Percentiles rank a stretch among this genome's conserved stretches.
Evolutionary conservation across 257 asterid genomes (phyloP).

Genomic region (Salvia rosmarinus): DNA sequence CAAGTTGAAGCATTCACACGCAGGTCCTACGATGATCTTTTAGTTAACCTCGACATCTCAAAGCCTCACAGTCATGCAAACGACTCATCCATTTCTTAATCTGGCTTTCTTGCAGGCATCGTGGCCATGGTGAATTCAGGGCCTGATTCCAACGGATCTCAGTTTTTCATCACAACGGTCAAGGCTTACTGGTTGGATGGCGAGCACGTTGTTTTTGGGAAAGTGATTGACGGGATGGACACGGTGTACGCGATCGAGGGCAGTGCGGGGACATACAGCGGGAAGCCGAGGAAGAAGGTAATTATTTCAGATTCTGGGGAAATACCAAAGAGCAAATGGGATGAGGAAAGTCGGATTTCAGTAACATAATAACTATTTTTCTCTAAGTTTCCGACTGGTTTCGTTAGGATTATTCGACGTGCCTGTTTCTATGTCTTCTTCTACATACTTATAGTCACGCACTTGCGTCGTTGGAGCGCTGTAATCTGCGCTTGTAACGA

Average conservation of each 20-base stretch:
- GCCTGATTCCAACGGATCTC: conserved; percentile 93
- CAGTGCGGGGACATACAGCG: conserved; percentile 95
- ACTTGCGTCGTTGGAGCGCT: conserved; percentile 17
- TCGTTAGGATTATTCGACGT: not conserved
- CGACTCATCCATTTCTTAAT: conserved; percentile 7
- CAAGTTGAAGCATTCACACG: conserved; percentile 75
- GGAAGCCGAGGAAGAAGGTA: conserved; percentile 94
- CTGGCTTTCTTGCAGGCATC: conserved; percentile 52
- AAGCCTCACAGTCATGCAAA: not conserved
- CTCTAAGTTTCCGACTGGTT: conserved; percentile 24
- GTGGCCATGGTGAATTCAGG: conserved; percentile 96
- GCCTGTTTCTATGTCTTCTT: not conserved
- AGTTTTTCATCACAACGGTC: conserved; percentile 92
- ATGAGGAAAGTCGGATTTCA: conserved; percentile 55
- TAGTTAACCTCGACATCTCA: not conserved
- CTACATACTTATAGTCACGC: conserved; percentile 19
- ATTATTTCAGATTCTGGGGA: conserved; percentile 83
- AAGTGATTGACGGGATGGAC: conserved; percentile 96
- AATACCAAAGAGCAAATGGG: conserved; percentile 90
- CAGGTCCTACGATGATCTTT: conserved; percentile 30
- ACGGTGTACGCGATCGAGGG: conserved; percentile 91
- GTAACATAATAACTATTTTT: conserved; percentile 21
- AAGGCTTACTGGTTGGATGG: conserved; percentile 95
- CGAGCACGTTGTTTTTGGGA: conserved; percentile 89
- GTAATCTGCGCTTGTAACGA: not conserved